phyloP scores from a whole-genome alignment of 495 filamentous ascomycete genomes.

The Cercophora newfieldiana region DNA sequence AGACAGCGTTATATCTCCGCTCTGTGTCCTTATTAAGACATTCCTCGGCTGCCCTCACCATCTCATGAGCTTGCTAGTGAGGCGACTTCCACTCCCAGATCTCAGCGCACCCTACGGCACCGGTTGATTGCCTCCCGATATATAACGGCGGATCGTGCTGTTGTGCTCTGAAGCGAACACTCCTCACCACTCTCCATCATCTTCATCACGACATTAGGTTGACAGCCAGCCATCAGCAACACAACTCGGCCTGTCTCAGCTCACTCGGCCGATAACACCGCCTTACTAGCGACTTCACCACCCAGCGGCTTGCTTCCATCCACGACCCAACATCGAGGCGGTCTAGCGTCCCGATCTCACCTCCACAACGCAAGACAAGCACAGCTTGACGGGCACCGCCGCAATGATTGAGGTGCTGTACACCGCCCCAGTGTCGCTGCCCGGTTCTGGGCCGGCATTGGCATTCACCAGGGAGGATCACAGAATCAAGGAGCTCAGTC shows the following conservation, averaged over 20 bases:
- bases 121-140: slow-evolving; percentile 19
- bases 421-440: slow-evolving; percentile 18
- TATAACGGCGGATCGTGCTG: slow-evolving; percentile 8
- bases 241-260: not conserved
- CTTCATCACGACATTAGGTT: not conserved
- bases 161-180: not conserved
- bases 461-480: slow-evolving; percentile 35
- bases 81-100: slow-evolving; percentile 21
- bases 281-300: not conserved
- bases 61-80: slow-evolving; percentile 44
- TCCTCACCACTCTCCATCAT: not conserved
- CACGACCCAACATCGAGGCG: too few relatives aligned
- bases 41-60: slow-evolving; percentile 9
- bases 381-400: slow-evolving; percentile 7
- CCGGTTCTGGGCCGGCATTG: slow-evolving; percentile 19
- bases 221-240: not conserved
- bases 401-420: slow-evolving; percentile 33
- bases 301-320: not conserved
- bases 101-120: slow-evolving; percentile 24
- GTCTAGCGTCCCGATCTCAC: too few relatives aligned
- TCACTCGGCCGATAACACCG: not conserved
- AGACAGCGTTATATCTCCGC: not conserved
- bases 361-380: not conserved
- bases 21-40: not conserved
- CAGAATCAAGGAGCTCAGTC: slow-evolving; percentile 23